These are phyloP conservation scores for Rhodotorula sp. DNA, from an alignment of 1,284 basidiomycete genomes.

Conservation along the genomic window DNA sequence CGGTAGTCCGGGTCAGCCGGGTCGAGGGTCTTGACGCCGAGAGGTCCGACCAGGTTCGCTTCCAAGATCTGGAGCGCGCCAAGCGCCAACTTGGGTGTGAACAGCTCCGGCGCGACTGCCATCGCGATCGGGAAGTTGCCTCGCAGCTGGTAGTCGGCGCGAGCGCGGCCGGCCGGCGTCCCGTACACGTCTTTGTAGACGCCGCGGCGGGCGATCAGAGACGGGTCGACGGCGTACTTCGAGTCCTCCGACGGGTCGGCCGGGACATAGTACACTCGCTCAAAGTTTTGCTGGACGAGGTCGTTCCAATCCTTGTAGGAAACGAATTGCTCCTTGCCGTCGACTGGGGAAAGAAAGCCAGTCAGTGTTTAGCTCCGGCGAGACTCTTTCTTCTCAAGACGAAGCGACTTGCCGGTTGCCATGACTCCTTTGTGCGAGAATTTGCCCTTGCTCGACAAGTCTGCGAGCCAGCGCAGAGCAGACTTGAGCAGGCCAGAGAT, in stretches of 20 bases:
- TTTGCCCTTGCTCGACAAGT: slow-evolving; percentile 62
- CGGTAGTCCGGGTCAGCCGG: slow-evolving; percentile 76
- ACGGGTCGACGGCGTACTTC: slow-evolving; percentile 68
- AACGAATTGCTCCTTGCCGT: slow-evolving; percentile 67
- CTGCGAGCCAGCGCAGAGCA: slow-evolving; percentile 81
- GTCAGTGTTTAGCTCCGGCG: background rate
- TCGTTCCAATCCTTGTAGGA: slow-evolving; percentile 89
- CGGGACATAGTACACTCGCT: slow-evolving; percentile 86
- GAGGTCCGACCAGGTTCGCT: slow-evolving; percentile 69
- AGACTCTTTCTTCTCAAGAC: background rate
- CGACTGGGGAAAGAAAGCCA: slow-evolving; percentile 55
- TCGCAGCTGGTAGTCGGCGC: slow-evolving; percentile 85
- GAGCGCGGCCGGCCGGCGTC: slow-evolving; percentile 78
- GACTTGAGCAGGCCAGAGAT: slow-evolving; percentile 92
- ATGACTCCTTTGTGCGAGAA: slow-evolving; percentile 91
- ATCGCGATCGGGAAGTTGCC: slow-evolving; percentile 68
- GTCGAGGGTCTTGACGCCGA: slow-evolving; percentile 94
- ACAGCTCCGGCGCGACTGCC: slow-evolving; percentile 94
- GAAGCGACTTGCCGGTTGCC: slow-evolving; percentile 62
- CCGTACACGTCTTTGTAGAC: slow-evolving; percentile 99
- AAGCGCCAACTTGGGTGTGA: slow-evolving; percentile 75
- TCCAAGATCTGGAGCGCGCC: slow-evolving; percentile 73
- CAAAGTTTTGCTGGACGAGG: slow-evolving; percentile 81
- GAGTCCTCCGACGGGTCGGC: slow-evolving; percentile 67
- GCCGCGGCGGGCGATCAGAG: slow-evolving; percentile 80